These are phyloP conservation scores for Debaryomycetaceae sp. DNA, from an alignment of 1,139 yeast genomes.

Conservation along the genomic window DNA sequence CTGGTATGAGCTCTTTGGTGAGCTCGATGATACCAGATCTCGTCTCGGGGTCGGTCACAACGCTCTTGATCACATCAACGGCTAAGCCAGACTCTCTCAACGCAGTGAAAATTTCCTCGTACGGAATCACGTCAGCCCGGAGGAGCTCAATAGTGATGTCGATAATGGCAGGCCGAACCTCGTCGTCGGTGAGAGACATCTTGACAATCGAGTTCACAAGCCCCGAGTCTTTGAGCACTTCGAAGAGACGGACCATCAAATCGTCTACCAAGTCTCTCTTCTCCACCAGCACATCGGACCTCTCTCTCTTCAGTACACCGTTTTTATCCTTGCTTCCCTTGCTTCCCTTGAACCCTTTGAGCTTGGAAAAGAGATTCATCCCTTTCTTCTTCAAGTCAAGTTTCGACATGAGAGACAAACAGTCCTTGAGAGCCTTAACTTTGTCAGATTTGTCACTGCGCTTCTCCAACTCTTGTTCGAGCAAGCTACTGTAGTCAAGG, in stretches of 20 bases:
- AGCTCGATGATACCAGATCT: slow-evolving; percentile 27
- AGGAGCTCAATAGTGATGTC: slow-evolving; percentile 25
- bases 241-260: slow-evolving; percentile 21
- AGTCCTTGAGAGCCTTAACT: slow-evolving; percentile 2
- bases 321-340: neutral
- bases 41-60: slow-evolving; percentile 28
- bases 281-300: neutral
- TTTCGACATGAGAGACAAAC: slow-evolving; percentile 1
- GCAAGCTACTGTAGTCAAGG: neutral
- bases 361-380: neutral
- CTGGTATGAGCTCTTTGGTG: slow-evolving; percentile 25
- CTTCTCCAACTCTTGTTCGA: neutral
- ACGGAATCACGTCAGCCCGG: slow-evolving; percentile 31
- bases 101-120: slow-evolving; percentile 29
- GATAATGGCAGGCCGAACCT: slow-evolving; percentile 22
- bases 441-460: neutral
- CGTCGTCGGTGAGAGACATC: slow-evolving; percentile 28
- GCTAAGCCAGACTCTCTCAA: slow-evolving; percentile 31
- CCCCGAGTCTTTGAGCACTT: slow-evolving; percentile 28
- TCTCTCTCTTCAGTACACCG: neutral
- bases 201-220: slow-evolving; percentile 25
- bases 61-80: slow-evolving; percentile 21
- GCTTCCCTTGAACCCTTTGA: slow-evolving; percentile 1
- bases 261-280: slow-evolving; percentile 18
- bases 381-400: slow-evolving; percentile 1